Evolutionary conservation across 352 stramenopile genomes (phyloP).

Genomic region (Sclerospora graminicola): DNA sequence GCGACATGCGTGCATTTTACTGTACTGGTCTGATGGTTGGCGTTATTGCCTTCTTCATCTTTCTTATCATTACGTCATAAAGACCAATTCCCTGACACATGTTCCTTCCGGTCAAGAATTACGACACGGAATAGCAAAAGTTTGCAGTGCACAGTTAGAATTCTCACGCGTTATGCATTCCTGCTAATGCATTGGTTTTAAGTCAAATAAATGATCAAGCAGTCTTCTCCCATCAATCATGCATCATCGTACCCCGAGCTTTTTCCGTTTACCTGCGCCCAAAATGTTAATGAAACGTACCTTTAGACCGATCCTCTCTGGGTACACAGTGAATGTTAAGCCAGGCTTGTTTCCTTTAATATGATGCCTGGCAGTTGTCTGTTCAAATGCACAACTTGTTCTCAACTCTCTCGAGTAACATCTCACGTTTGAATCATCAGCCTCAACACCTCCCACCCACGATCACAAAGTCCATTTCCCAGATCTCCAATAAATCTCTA

Average conservation of each 20-base stretch:
- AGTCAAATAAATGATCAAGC: too few species aligned
- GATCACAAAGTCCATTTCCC: constrained; percentile 18
- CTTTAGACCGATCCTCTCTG: too few species aligned
- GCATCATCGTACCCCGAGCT: too few species aligned
- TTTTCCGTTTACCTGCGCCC: too few species aligned
- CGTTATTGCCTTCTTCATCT: constrained; percentile 60
- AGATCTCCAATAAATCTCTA: constrained; percentile 13
- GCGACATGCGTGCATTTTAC: constrained; percentile 54
- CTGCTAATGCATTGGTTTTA: constrained; percentile 6
- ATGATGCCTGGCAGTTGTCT: constrained; percentile 2
- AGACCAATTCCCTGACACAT: too few species aligned
- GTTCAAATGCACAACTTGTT: constrained; percentile 14
- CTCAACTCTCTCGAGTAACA: constrained; percentile 10
- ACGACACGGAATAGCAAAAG: too few species aligned
- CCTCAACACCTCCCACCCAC: constrained; percentile 12
- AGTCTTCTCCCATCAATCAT: constrained; percentile 10
- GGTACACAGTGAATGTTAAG: too few species aligned
- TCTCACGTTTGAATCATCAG: constrained; percentile 12
- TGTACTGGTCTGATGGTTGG: constrained; percentile 48
- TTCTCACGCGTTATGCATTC: too few species aligned
- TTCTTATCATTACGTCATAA: constrained; percentile 47
- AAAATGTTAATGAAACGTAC: too few species aligned
- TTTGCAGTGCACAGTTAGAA: too few species aligned
- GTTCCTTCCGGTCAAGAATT: too few species aligned
- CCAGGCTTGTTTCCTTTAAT: too few species aligned